Base-by-base conservation (phyloP, 805 yeast genomes). In the Trichomonascus vanleenenianus region DNA sequence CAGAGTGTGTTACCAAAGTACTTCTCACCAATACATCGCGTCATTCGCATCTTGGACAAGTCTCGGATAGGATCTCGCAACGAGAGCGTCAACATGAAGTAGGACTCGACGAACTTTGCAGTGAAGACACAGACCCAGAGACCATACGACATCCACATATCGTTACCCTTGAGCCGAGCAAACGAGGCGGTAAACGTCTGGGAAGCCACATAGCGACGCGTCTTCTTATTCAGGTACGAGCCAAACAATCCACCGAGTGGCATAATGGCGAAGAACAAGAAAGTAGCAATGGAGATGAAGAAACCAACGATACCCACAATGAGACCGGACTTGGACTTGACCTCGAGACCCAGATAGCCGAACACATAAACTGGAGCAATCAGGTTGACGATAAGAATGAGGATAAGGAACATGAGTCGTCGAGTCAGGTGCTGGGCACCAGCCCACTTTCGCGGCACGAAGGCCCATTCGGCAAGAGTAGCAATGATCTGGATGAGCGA, bases 401-500 rank as follows among this genome's bases (percentile, higher is more conserved):
- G 53, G 42, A 83, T 53, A 63, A 93, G 67, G 63, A 91, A 83
- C 72, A 81, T 62, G 58, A 93, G 73, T 66, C 98, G 83, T 69
- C 95, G 85, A 34, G 86, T 71, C 63, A 93, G 76, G 64, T 85
- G 96, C 71, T 91, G 97, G 65, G 97, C 96, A 67, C 99, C 98
- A 30, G 97, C 95, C 97, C 97, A 94, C 58, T 81, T 78, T 69
- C 97, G 82, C 55, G 98, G 98, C 49, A 94, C 97, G 59, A 87
- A 94, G 64, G 80, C 72, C 95, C 95, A 91, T 71, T 93, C 99
- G 60, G 85, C 78, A 33, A 87, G 48, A 25, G 97, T 91, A 42
- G 98, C 98, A 47, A 77, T 55, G 47, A 93, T 74, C 68, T 91
- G 95, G 58, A 93, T 77, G 40, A 78, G 62, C 49, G 81, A 70